Conservation (phyloP, 305 asterid species). For the Fraxinus greggii region DNA sequence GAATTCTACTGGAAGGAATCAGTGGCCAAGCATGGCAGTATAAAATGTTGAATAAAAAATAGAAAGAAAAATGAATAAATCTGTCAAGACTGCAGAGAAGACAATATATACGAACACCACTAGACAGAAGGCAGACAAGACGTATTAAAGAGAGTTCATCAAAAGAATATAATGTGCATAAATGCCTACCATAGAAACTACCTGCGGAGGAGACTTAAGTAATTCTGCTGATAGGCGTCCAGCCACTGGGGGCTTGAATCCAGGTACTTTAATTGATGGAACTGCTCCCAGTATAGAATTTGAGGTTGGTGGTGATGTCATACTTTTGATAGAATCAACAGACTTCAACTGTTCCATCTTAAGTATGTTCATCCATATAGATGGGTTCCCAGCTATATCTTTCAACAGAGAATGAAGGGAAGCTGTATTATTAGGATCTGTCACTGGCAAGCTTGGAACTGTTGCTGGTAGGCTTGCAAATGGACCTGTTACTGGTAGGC, state of each 20-base stretch:
- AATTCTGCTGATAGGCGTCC: slow-evolving; percentile 49
- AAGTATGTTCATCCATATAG: slow-evolving; percentile 67
- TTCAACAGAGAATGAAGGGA: slow-evolving; percentile 60
- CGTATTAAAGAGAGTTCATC: background rate
- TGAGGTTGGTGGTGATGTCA: slow-evolving; percentile 35
- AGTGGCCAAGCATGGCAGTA: background rate
- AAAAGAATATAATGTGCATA: slow-evolving; percentile 19
- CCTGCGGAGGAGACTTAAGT: slow-evolving; percentile 44
- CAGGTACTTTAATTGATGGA: slow-evolving; percentile 39
- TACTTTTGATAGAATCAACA: slow-evolving; percentile 43
- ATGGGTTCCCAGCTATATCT: slow-evolving; percentile 76
- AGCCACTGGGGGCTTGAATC: slow-evolving; percentile 33
- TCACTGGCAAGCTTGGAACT: slow-evolving; percentile 33
- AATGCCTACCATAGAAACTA: slow-evolving; percentile 48
- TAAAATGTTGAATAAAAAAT: background rate
- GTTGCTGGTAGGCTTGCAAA: slow-evolving; percentile 29
- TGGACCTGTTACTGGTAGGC: slow-evolving; percentile 29
- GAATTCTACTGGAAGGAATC: slow-evolving; percentile 9
- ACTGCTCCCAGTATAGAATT: slow-evolving; percentile 50
- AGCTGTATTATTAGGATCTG: slow-evolving; percentile 41
- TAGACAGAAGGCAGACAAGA: background rate
- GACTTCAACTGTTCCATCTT: slow-evolving; percentile 64
- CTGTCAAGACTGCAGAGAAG: background rate
- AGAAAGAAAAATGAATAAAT: background rate
- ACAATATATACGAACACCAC: background rate